A percentile compares a stretch with the other conserved stretches of the same genome.
Evolutionary conservation across 1,139 yeast genomes (phyloP).

Genomic region (Yamadazyma triangularis): DNA sequence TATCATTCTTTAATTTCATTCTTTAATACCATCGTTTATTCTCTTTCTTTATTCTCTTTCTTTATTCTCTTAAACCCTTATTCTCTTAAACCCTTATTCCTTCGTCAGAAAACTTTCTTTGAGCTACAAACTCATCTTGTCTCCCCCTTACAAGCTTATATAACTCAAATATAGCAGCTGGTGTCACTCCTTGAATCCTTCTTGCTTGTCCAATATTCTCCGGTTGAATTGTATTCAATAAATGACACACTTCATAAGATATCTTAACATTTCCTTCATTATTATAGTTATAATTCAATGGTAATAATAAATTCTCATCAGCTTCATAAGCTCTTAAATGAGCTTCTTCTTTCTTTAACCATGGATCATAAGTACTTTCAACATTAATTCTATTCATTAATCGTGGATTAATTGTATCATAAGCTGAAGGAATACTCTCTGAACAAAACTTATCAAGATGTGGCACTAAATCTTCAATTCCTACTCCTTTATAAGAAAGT

Average conservation of each 20-base stretch:
- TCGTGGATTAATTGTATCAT: slow-evolving; percentile 41
- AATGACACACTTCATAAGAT: slow-evolving; percentile 69
- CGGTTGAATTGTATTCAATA: slow-evolving; percentile 76
- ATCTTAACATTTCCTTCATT: slow-evolving; percentile 42
- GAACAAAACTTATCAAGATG: slow-evolving; percentile 22
- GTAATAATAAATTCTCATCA: slow-evolving; percentile 72
- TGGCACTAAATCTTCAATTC: slow-evolving; percentile 26
- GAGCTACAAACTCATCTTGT: slow-evolving; percentile 16
- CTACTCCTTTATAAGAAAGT: slow-evolving; percentile 35
- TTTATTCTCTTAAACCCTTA: no score
- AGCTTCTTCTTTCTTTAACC: slow-evolving; percentile 66
- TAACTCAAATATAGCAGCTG: slow-evolving; percentile 72
- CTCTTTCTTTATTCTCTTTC: no score
- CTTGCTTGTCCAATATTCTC: slow-evolving; percentile 92
- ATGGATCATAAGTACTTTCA: slow-evolving; percentile 81
- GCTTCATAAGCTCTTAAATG: slow-evolving; percentile 75
- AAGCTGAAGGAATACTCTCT: slow-evolving; percentile 18
- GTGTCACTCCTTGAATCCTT: slow-evolving; percentile 90
- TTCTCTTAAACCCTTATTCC: slow-evolving; percentile 12
- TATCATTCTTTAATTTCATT: no score
- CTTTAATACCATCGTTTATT: no score
- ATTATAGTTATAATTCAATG: slow-evolving; percentile 59
- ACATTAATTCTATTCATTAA: slow-evolving; percentile 62
- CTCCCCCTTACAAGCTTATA: slow-evolving; percentile 40
- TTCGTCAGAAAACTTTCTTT: slow-evolving; percentile 7